Base-by-base conservation (phyloP, 2,329 filamentous ascomycete genomes). In the Blumeria graminis region DNA sequence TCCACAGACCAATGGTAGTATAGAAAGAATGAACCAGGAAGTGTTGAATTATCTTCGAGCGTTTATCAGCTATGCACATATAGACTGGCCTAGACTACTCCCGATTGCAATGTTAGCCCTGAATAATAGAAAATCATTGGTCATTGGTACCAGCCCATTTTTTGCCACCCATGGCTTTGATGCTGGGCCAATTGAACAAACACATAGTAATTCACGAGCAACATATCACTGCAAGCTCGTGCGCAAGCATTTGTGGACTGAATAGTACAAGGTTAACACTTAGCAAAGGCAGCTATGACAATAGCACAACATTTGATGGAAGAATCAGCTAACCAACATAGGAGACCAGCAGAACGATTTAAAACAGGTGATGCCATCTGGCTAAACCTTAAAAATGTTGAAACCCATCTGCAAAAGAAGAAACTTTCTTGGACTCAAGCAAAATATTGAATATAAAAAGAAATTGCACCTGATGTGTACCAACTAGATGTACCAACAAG, bases 391-490 rank as follows among this genome's bases (percentile, higher is more conserved):
- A 54, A 54, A 38, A 38, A 36, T 16, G 34, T 54, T 33, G 8
- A 54, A 38, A 54, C 51, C 14, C 51, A 33, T 3, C 14, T 7
- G 38, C 9, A 39, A 39, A 51, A 52, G 34, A 33, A 52, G 28
- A 52, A 52, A 35, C 22, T n/a, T 8, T 52, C 48, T 34, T 34
- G 48, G 48, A 52, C 48, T 35, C 48, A 35, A 52, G 48, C 28
- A 52, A 52, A 52, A 52, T 34, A 52, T 3, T 14, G 48, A 35
- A 52, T 52, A 35, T 9, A 52, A 52, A 52, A 50, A 50, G 46
- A 50, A 50, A 50, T 50, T 50, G 16, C 5, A 52, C 32, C 48
- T 33, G 48, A 52, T 35, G 48, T 35, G 48, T 52, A 34, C 38
- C 34, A 39, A 22, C 51, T 38, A 38, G 51, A 39, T 54, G 51